Evolutionary conservation across 345 rosid genomes (phyloP).

Genomic region (Salix dunnii): DNA sequence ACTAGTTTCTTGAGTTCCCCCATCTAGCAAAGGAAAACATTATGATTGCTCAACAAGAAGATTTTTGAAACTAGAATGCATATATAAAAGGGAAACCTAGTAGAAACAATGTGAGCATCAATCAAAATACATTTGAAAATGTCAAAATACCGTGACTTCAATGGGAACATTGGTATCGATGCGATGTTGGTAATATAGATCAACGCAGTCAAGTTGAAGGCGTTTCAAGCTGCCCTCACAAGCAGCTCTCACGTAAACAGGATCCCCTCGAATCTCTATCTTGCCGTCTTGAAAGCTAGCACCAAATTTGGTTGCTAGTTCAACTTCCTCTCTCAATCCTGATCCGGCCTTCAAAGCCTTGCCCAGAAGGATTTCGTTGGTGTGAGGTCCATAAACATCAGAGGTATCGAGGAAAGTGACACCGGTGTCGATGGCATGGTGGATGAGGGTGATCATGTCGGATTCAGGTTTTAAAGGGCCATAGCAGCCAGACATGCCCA

Average conservation of each 20-base stretch:
- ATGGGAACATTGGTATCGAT: constrained; percentile 52
- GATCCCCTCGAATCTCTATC: constrained; percentile 40
- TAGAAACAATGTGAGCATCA: too few species aligned
- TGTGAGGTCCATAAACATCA: constrained; percentile 44
- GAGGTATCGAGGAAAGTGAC: constrained; percentile 53
- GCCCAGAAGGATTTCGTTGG: constrained; percentile 53
- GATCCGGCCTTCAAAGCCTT: constrained; percentile 52
- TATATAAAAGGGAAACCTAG: too few species aligned
- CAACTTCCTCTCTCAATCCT: constrained; percentile 45
- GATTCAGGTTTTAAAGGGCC: constrained; percentile 45
- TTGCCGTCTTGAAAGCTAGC: constrained; percentile 22
- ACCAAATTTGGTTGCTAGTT: constrained; percentile 62
- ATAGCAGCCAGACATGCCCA: constrained; percentile 48
- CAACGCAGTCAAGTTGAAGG: constrained; percentile 47
- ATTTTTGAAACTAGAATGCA: too few species aligned
- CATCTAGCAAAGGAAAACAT: too few species aligned
- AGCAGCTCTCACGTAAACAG: constrained; percentile 49
- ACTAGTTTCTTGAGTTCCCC: too few species aligned
- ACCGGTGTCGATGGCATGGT: constrained; percentile 43
- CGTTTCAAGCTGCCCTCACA: constrained; percentile 63
- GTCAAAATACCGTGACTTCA: constrained; percentile 58
- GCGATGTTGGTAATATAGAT: constrained; percentile 66
- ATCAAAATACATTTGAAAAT: too few species aligned
- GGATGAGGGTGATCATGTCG: constrained; percentile 52
- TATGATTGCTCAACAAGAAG: too few species aligned